Evolutionary conservation across 1,139 yeast species (phyloP).

Genomic region (Taiozyma sp.): DNA sequence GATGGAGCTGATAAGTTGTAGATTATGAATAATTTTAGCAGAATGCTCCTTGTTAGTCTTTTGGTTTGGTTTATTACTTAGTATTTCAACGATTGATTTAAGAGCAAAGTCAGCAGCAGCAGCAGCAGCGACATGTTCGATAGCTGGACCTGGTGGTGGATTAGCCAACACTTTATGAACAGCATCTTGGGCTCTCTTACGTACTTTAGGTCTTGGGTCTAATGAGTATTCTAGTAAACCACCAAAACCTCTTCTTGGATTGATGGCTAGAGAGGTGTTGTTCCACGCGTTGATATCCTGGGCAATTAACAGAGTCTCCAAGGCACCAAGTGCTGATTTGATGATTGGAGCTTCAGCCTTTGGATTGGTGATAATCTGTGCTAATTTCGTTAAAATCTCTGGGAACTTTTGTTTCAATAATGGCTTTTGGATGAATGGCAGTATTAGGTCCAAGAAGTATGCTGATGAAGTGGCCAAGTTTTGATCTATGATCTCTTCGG

Average conservation of each 20-base stretch:
- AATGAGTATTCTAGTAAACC: slow-evolving; percentile 76
- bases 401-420: slow-evolving; percentile 68
- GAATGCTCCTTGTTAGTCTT: slow-evolving; percentile 42
- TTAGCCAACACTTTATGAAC: slow-evolving; percentile 51
- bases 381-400: slow-evolving; percentile 72
- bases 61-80: slow-evolving; percentile 32
- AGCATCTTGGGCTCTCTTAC: slow-evolving; percentile 93
- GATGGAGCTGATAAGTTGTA: slow-evolving; percentile 68
- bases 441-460: slow-evolving; percentile 74
- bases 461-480: slow-evolving; percentile 70
- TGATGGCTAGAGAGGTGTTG: slow-evolving; percentile 43
- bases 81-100: slow-evolving; percentile 42
- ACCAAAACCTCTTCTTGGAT: slow-evolving; percentile 77
- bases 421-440: slow-evolving; percentile 67
- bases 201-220: slow-evolving; percentile 91
- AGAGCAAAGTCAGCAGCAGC: slow-evolving; percentile 67
- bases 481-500: slow-evolving; percentile 49
- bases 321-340: slow-evolving; percentile 78
- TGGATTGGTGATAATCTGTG: slow-evolving; percentile 69
- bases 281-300: slow-evolving; percentile 82
- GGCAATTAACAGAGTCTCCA: slow-evolving; percentile 72
- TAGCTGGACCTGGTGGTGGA: slow-evolving; percentile 80
- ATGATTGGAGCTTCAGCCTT: slow-evolving; percentile 81
- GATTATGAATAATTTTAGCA: slow-evolving; percentile 63
- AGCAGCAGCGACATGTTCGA: slow-evolving; percentile 70